Evolutionary conservation across 345 rosid genomes (phyloP).

Genomic region (Eucalyptus regnans): DNA sequence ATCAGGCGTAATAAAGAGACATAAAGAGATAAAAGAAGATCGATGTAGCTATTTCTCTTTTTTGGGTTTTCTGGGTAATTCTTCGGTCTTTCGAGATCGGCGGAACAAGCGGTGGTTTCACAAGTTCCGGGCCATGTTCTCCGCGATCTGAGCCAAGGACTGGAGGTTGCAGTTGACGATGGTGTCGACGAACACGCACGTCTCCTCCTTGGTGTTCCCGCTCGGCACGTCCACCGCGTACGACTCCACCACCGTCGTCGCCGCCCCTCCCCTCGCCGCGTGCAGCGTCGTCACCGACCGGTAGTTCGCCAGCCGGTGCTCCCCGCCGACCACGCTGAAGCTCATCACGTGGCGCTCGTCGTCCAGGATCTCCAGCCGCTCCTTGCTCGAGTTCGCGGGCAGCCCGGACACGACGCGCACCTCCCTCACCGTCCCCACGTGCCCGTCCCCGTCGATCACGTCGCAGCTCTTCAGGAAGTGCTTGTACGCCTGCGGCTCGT

Average conservation of each 20-base stretch:
- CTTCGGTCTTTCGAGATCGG: not conserved
- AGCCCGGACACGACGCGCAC: slow-evolving; percentile 85
- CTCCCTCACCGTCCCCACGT: slow-evolving; percentile 68
- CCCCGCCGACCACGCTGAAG: slow-evolving; percentile 87
- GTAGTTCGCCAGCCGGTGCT: slow-evolving; percentile 70
- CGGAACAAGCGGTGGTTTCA: not conserved
- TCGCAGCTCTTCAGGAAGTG: slow-evolving; percentile 76
- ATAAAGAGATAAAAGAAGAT: not conserved
- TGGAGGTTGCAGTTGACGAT: slow-evolving; percentile 83
- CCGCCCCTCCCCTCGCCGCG: slow-evolving; percentile 13
- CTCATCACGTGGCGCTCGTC: slow-evolving; percentile 72
- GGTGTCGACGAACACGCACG: slow-evolving; percentile 67
- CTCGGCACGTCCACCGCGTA: slow-evolving; percentile 81
- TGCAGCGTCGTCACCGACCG: slow-evolving; percentile 86
- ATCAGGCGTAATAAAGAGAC: not conserved
- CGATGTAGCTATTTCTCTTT: not conserved
- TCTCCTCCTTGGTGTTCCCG: slow-evolving; percentile 80
- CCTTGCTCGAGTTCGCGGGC: slow-evolving; percentile 69
- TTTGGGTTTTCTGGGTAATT: not conserved
- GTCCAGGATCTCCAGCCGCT: slow-evolving; percentile 84
- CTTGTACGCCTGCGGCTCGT: slow-evolving; percentile 82
- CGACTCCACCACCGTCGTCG: slow-evolving; percentile 70
- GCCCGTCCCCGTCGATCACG: slow-evolving; percentile 63
- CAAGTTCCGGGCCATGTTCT: slow-evolving; percentile 21
- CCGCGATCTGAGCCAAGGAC: slow-evolving; percentile 72